Evolutionary conservation across 108 stramenopile species (phyloP), one percentile per base, ranked within the genome.

Genomic region (Aureococcus anophagefferens): DNA sequence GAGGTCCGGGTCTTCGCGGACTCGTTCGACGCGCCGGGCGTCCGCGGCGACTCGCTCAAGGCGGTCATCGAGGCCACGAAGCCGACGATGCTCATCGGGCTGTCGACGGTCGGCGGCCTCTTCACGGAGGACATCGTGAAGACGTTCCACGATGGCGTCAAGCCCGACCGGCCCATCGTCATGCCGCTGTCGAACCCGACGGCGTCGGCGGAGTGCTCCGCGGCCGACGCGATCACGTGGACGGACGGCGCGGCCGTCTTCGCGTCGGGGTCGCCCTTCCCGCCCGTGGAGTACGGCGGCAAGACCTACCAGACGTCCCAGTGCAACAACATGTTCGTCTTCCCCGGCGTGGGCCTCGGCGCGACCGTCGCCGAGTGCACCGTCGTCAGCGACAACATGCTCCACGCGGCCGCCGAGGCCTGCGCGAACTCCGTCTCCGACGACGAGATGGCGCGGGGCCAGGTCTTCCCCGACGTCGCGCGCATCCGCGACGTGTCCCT

Each of bases 131-230:
- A 82, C 18, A 70, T 90, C 21, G 71, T 85, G 32, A 14, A 73
- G 34, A 62, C 73, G 40, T 86, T 84, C 73, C 82, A 71, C 40
- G 78, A 81, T 35, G 67, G 63, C 62, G 67, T 84, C 33, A 77
- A 87, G 68, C 84, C 80, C 66, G 88, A 89, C 13, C 68, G 79
- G 36, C 98, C 98, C 4, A 85, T 99, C 70, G 93, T 99, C 46
- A 96, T 99, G 71, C 95, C 98, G 9, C 82, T 99, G 34, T 92
- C 91, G 46, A 99, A 99, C 71, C 98, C 98, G 40, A 99, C 98
- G 28, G 86, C 81, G 16, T 93, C 90, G 71, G 94, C 96, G 30
- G 96, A 99, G 76, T 97, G 96, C 72, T 92, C 96, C 7, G 94
- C 96, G 46, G 85, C 88, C 77, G 92, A 99, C 82, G 98, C 98